Conservation (phyloP, 2,329 filamentous ascomycete genomes). For the Ceratocystis colombiana region DNA sequence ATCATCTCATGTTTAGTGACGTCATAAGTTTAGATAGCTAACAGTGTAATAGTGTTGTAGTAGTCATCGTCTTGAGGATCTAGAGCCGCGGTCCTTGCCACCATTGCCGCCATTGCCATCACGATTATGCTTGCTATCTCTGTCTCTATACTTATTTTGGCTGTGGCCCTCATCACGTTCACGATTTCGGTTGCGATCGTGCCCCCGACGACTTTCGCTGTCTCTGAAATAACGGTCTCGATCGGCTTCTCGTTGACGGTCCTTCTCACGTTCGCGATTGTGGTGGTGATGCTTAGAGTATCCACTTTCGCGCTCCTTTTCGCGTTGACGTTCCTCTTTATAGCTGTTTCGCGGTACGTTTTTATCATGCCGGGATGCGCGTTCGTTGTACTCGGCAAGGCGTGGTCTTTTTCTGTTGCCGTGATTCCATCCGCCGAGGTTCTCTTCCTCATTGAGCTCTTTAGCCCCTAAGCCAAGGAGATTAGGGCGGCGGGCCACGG, state of each 20-base stretch:
- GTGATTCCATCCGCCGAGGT: conserved; percentile 73
- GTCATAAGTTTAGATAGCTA: neutral
- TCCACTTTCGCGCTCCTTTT: conserved; percentile 33
- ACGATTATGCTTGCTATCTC: conserved; percentile 33
- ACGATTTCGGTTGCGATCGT: conserved; percentile 37
- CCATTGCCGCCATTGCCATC: conserved; percentile 29
- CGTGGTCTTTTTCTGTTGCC: conserved; percentile 43
- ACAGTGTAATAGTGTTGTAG: neutral
- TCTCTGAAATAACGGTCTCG: conserved; percentile 29
- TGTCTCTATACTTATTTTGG: conserved; percentile 31
- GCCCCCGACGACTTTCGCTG: conserved; percentile 34
- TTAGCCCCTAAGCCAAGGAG: conserved; percentile 84
- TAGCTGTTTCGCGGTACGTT: conserved; percentile 38
- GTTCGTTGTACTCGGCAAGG: conserved; percentile 42
- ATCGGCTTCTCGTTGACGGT: conserved; percentile 21
- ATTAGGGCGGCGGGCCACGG: conserved; percentile 63
- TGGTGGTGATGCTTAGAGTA: conserved; percentile 20
- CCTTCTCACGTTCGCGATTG: conserved; percentile 17
- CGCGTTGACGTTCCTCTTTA: conserved; percentile 40
- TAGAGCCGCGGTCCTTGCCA: conserved; percentile 23
- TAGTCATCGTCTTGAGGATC: conserved; percentile 18
- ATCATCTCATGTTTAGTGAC: neutral
- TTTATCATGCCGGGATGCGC: conserved; percentile 30
- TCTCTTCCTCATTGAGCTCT: conserved; percentile 58
- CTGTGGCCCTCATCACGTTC: conserved; percentile 29